Evolutionary conservation across 169 alveolate genomes (phyloP).

Genomic region (Plasmodium falciparum): DNA sequence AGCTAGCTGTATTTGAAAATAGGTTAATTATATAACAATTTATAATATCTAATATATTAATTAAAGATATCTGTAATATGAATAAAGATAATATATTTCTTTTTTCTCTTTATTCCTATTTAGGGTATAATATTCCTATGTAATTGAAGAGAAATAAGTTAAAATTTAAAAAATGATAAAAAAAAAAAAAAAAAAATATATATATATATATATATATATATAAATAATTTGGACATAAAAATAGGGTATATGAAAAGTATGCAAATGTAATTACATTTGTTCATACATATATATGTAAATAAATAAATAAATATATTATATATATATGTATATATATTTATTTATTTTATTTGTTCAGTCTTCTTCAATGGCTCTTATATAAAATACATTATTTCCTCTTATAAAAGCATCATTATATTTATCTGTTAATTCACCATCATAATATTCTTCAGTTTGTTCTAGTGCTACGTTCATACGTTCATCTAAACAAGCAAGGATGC

Average conservation of each 20-base stretch:
- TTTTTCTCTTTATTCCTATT: too few species aligned
- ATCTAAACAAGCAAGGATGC: constrained; percentile 88
- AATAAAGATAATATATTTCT: too few species aligned
- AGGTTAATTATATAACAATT: too few species aligned
- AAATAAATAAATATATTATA: neutral
- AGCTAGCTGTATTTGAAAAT: too few species aligned
- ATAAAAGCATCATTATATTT: constrained; percentile 90
- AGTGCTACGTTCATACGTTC: constrained; percentile 91
- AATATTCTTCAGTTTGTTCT: constrained; percentile 88
- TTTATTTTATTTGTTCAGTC: constrained; percentile 1
- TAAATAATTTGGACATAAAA: too few species aligned
- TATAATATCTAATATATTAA: too few species aligned
- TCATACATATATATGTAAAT: neutral
- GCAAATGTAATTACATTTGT: neutral
- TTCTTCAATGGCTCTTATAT: constrained; percentile 76
- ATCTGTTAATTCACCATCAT: constrained; percentile 85
- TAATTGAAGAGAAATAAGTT: too few species aligned
- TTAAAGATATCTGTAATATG: too few species aligned
- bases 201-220: too few species aligned
- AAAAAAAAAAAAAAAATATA: too few species aligned
- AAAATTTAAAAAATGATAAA: too few species aligned
- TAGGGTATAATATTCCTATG: too few species aligned
- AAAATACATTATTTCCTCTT: constrained; percentile 90
- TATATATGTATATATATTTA: neutral
- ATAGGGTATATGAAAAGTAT: neutral